A percentile compares a stretch with the other conserved stretches of the same genome.
Evolutionary conservation across 2,329 filamentous ascomycete species (phyloP).

Genomic region (Penicillium sp.): DNA sequence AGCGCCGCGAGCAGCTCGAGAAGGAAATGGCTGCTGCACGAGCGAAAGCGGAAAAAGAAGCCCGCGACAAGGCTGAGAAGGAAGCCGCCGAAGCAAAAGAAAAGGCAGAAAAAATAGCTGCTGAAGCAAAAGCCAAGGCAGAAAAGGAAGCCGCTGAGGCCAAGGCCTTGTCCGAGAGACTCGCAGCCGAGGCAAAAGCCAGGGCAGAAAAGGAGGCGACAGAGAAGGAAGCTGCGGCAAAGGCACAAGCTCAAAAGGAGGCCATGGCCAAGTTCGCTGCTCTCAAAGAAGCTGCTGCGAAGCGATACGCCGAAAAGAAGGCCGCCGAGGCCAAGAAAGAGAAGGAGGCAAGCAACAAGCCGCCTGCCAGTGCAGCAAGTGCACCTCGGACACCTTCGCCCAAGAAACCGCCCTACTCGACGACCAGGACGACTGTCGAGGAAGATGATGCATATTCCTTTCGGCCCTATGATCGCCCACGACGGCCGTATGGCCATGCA

Average conservation of each 20-base stretch:
- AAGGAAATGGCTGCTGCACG: slow-evolving; percentile 34
- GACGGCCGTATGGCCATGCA: slow-evolving; percentile 54
- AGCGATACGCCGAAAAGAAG: slow-evolving; percentile 38
- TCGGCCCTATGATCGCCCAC: slow-evolving; percentile 70
- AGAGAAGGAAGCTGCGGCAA: slow-evolving; percentile 62
- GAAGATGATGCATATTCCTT: slow-evolving; percentile 68
- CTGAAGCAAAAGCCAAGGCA: slow-evolving; percentile 9
- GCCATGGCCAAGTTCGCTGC: slow-evolving; percentile 38
- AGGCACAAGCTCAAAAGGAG: slow-evolving; percentile 36
- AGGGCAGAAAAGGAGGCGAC: slow-evolving; percentile 42
- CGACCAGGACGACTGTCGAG: slow-evolving; percentile 43
- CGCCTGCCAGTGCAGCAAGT: slow-evolving; percentile 32
- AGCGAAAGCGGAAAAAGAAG: slow-evolving; percentile 33
- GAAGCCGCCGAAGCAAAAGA: slow-evolving; percentile 24
- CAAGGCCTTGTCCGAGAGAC: slow-evolving; percentile 30
- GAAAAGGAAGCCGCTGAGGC: slow-evolving; percentile 19
- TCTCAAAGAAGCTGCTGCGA: slow-evolving; percentile 39
- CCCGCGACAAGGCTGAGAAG: slow-evolving; percentile 10
- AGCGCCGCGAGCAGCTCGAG: slow-evolving; percentile 40
- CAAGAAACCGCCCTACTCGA: slow-evolving; percentile 37
- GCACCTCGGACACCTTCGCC: slow-evolving; percentile 38
- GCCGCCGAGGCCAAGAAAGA: slow-evolving; percentile 33
- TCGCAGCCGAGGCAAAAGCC: slow-evolving; percentile 34
- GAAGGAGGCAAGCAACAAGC: slow-evolving; percentile 14
- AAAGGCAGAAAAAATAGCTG: slow-evolving; percentile 10